A percentile compares a stretch with the other conserved stretches of the same genome.
phyloP scores from a whole-genome alignment of 2,329 filamentous ascomycete genomes.

The Gnomoniopsis sp. region DNA sequence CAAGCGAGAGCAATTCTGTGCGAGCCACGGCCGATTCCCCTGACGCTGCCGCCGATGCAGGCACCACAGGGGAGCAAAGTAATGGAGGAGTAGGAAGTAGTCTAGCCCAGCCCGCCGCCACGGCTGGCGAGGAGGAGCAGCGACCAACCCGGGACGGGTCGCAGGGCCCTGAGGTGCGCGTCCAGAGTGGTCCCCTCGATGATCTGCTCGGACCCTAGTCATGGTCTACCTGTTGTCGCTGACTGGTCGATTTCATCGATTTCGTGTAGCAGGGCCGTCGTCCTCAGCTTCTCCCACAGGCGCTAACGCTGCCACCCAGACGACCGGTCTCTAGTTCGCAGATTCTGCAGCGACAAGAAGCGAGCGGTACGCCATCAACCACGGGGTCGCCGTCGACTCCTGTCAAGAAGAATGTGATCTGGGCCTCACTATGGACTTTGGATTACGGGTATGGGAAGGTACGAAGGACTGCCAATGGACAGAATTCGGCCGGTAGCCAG shows the following conservation, averaged over 20 bases:
- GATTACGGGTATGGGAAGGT: constrained; percentile 54
- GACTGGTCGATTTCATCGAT: constrained; percentile 26
- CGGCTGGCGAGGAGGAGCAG: constrained; percentile 18
- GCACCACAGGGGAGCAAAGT: constrained; percentile 35
- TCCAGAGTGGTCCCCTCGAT: constrained; percentile 35
- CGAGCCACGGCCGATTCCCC: constrained; percentile 41
- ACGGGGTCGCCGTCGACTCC: constrained; percentile 33
- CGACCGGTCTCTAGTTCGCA: constrained; percentile 6
- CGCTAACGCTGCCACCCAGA: constrained; percentile 1
- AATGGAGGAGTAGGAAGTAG: constrained; percentile 3
- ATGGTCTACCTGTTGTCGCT: constrained; percentile 22
- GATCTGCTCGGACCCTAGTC: constrained; percentile 46
- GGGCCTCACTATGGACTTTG: constrained; percentile 60
- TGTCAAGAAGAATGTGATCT: constrained; percentile 51
- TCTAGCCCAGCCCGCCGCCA: background rate
- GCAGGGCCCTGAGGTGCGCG: constrained; percentile 49
- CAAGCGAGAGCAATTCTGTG: constrained; percentile 58
- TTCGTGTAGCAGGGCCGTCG: constrained; percentile 4
- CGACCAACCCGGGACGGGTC: constrained; percentile 19
- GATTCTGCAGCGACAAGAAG: constrained; percentile 37
- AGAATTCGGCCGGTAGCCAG: background rate
- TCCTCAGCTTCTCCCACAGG: constrained; percentile 6
- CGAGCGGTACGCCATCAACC: constrained; percentile 23
- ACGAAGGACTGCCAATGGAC: constrained; percentile 15
- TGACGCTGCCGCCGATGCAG: constrained; percentile 12